Conservation (phyloP, 2,329 filamentous ascomycete genomes). For the Paraphaeosphaeria sporulosa region DNA sequence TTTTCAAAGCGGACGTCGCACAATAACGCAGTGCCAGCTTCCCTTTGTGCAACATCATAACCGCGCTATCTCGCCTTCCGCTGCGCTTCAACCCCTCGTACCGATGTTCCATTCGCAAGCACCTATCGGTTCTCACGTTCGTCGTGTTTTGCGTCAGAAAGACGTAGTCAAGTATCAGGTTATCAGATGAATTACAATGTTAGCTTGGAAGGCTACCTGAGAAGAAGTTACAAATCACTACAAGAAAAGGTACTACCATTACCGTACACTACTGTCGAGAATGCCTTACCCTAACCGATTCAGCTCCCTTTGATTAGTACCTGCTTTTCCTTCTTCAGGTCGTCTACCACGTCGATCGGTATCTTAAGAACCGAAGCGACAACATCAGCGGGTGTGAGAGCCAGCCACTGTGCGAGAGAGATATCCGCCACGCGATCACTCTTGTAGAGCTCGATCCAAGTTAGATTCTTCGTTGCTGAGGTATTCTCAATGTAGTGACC, state of each 20-base stretch:
- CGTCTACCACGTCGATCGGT: constrained; percentile 62
- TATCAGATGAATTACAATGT: neutral
- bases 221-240: neutral
- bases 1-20: neutral
- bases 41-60: neutral
- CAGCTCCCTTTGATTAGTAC: constrained; percentile 52
- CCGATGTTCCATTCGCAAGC: neutral
- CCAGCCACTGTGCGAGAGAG: constrained; percentile 72
- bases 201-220: neutral
- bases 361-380: constrained; percentile 68
- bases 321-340: constrained; percentile 71
- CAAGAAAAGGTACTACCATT: neutral
- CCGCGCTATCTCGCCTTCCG: neutral
- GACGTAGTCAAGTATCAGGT: neutral
- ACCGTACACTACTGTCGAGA: neutral
- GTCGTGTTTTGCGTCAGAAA: neutral
- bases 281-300: neutral
- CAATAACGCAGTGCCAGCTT: neutral
- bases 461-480: constrained; percentile 67
- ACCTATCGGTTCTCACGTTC: too few relatives aligned
- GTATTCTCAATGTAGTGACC: constrained; percentile 76
- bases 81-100: too few relatives aligned
- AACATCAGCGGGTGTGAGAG: constrained; percentile 69
- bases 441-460: constrained; percentile 76
- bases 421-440: constrained; percentile 72